Evolutionary conservation across 2,329 filamentous ascomycete genomes (phyloP).

Genomic region (Mycosphaerella sp.): DNA sequence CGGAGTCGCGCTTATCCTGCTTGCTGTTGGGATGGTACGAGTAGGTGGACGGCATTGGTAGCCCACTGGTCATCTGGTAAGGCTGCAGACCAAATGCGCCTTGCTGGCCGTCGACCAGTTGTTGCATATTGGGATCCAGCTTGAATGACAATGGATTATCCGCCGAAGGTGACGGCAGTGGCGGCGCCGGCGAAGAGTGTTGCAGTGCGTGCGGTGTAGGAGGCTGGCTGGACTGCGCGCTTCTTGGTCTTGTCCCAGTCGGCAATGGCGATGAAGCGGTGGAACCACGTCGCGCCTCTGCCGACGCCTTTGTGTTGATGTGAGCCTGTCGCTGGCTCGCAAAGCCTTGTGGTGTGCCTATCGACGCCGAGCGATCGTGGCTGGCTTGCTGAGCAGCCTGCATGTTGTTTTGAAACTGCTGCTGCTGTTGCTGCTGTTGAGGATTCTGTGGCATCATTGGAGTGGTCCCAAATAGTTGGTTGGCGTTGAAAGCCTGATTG

Average conservation of each 20-base stretch:
- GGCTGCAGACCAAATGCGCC: conserved; percentile 9
- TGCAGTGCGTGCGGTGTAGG: conserved; percentile 13
- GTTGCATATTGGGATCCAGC: conserved; percentile 49
- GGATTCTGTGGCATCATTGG: conserved; percentile 22
- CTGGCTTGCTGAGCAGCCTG: conserved; percentile 30
- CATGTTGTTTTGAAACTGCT: conserved; percentile 25
- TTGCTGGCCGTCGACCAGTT: conserved; percentile 41
- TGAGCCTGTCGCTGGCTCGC: conserved; percentile 28
- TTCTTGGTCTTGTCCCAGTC: conserved; percentile 13
- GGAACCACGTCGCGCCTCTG: conserved; percentile 11
- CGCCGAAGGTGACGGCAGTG: not conserved
- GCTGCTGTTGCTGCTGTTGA: conserved; percentile 11
- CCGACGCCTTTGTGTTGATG: conserved; percentile 14
- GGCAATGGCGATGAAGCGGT: conserved; percentile 11
- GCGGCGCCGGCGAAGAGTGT: conserved; percentile 1
- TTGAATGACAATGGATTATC: conserved; percentile 38
- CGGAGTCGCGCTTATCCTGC: conserved; percentile 23
- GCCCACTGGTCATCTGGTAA: conserved; percentile 15
- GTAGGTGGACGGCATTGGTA: conserved; percentile 20
- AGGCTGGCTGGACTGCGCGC: conserved; percentile 11
- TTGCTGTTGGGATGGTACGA: conserved; percentile 22
- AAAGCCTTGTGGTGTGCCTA: conserved; percentile 37
- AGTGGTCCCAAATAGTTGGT: too few species aligned
- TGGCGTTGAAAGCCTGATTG: conserved; percentile 39
- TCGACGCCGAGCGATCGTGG: conserved; percentile 42